phyloP scores from a whole-genome alignment of 176 grass and related monocot species.

The Oryza punctata region DNA sequence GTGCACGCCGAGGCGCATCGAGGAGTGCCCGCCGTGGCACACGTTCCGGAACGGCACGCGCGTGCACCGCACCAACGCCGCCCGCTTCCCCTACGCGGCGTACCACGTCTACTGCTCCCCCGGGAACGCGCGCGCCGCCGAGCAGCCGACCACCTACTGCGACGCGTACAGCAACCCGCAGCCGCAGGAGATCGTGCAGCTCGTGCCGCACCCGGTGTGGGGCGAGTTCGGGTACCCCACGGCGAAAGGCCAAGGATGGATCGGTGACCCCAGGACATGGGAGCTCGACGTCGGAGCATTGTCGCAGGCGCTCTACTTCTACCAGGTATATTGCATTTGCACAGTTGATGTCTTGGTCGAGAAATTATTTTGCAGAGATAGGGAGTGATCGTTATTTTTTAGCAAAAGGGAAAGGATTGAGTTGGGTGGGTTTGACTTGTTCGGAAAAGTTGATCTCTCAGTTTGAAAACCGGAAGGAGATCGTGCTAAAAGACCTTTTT shows the following conservation, averaged over 20 bases:
- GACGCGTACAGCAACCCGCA: slow-evolving; percentile 96
- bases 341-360: not conserved
- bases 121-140: slow-evolving; percentile 69
- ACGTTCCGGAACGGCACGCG: slow-evolving; percentile 79
- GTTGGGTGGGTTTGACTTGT: too few species aligned
- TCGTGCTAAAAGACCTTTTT: too few species aligned
- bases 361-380: too few species aligned
- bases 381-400: too few species aligned
- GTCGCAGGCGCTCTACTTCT: slow-evolving; percentile 82
- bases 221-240: slow-evolving; percentile 79
- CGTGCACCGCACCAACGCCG: slow-evolving; percentile 60
- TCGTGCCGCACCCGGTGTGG: slow-evolving; percentile 83
- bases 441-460: too few species aligned
- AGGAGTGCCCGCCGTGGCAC: slow-evolving; percentile 89
- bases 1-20: slow-evolving; percentile 48
- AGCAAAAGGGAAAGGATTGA: not conserved
- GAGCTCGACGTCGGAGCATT: slow-evolving; percentile 80
- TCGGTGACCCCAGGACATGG: slow-evolving; percentile 72
- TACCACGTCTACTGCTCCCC: slow-evolving; percentile 95
- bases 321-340: slow-evolving; percentile 45
- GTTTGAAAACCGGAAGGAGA: too few species aligned
- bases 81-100: slow-evolving; percentile 64
- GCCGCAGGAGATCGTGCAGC: slow-evolving; percentile 91
- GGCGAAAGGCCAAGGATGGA: slow-evolving; percentile 70
- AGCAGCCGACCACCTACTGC: slow-evolving; percentile 77